Conservation (phyloP, 129 eudicot species). For the carrot (Daucus carota) region DNA sequence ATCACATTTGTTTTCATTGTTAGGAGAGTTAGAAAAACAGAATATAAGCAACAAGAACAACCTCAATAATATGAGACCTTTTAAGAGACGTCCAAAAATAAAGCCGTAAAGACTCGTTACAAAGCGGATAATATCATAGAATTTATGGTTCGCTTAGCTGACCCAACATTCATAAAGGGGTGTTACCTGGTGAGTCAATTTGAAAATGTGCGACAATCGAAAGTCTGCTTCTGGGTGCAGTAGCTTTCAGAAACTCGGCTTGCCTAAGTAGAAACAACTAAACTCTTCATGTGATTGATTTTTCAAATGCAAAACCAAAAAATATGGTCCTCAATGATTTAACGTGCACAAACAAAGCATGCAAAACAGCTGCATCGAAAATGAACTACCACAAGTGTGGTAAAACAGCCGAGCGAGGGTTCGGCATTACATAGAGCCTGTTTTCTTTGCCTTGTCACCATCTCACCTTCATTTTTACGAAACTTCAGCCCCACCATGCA, state of each 20-base stretch:
- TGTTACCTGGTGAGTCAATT: no score
- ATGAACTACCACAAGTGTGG: background rate
- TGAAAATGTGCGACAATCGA: no score
- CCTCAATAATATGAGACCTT: no score
- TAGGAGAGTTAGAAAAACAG: no score
- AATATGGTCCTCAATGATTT: background rate
- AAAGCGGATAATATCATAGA: no score
- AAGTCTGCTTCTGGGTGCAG: background rate
- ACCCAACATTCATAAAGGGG: no score
- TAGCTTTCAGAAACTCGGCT: background rate
- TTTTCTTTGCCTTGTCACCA: background rate
- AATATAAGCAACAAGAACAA: no score
- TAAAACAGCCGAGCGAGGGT: background rate
- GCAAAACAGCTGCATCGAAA: constrained; percentile 1
- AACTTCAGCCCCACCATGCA: background rate
- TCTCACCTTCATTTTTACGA: background rate
- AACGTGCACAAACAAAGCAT: no score
- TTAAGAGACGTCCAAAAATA: no score
- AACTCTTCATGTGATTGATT: background rate
- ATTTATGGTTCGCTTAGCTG: no score
- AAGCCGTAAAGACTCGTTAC: no score
- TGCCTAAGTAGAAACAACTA: background rate
- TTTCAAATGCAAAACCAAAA: background rate
- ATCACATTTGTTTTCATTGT: no score
- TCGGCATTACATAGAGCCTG: background rate